Evolutionary conservation across 495 filamentous ascomycete genomes (phyloP).

Genomic region (Lasiosphaeria ovina): DNA sequence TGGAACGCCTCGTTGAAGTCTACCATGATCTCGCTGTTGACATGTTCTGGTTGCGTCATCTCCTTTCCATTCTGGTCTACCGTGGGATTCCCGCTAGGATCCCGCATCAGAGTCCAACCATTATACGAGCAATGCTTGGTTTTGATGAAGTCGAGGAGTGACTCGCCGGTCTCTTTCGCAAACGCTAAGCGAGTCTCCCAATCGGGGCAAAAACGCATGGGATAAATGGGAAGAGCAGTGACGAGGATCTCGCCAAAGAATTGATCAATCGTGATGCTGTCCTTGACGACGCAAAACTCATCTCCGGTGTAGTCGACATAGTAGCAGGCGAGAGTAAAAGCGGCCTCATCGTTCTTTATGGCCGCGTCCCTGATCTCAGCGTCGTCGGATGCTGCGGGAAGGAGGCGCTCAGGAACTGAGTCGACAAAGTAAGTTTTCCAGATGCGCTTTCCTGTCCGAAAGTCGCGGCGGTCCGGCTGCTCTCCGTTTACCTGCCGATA

Average conservation of each 20-base stretch:
- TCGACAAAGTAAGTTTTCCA: conserved; percentile 16
- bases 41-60: conserved; percentile 20
- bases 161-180: conserved; percentile 24
- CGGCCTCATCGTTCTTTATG: background rate
- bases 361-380: background rate
- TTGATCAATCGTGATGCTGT: conserved; percentile 40
- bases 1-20: conserved; percentile 48
- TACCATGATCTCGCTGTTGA: conserved; percentile 50
- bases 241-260: conserved; percentile 59
- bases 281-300: conserved; percentile 47
- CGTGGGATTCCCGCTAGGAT: conserved; percentile 17
- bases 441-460: conserved; percentile 33
- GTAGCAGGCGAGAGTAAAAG: conserved; percentile 14
- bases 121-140: conserved; percentile 46
- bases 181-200: conserved; percentile 19
- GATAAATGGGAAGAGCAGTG: conserved; percentile 53
- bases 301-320: conserved; percentile 62
- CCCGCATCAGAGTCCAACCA: conserved; percentile 37
- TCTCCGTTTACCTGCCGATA: conserved; percentile 30
- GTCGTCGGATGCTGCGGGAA: background rate
- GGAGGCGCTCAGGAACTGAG: background rate
- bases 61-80: background rate
- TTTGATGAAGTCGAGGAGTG: conserved; percentile 39
- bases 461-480: conserved; percentile 13
- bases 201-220: conserved; percentile 45